Base-by-base conservation (phyloP, 2,329 filamentous ascomycete genomes). In the Cladosporium sp. region DNA sequence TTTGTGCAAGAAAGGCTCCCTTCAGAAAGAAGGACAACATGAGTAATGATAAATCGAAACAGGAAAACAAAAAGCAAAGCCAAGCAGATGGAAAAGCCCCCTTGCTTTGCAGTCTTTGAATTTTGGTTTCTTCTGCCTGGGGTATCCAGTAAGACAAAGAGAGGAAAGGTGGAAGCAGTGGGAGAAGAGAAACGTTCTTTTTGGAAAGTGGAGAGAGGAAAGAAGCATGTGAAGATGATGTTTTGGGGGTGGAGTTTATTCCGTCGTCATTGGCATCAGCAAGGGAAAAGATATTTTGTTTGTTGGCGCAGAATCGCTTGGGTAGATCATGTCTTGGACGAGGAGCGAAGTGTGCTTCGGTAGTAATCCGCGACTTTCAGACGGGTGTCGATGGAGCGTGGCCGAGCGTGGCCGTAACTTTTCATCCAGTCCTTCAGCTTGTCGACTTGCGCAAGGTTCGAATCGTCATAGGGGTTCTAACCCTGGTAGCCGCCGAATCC, bases 401-500 rank as follows among this genome's bases (percentile, higher is more conserved):
- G 44, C n/a, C 45, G 42, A 34, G 36, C 19, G 54, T 36, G 45
- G 37, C 54, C 53, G 44, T 45, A 32, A 45, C 47, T 44, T 6
- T 50, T 22, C 28, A 15, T 50, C 57, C 58, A 58, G 56, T 42
- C 28, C 47, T 56, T 52, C 37, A 47, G 45, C 44, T 57, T 55
- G 37, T 34, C 49, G 51, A 36, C 48, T 45, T 51, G 44, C 45
- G 36, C 22, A 49, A 45, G 51, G 22, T 58, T 40, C 49, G 51
- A 56, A 36, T 47, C 49, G 45, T 57, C 56, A 49, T 37, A 49
- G 42, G 45, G 56, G 25, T 56, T 54, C 53, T 82, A 85, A 65
- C 79, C 79, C 71, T 84, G 82, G 73, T 85, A 85, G 65, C 79
- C 81, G 64, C 80, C 80, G 37, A 52, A 84, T 69, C 82, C 83